Conservation (phyloP, 2,329 filamentous ascomycete species). For the Didymella sp. region DNA sequence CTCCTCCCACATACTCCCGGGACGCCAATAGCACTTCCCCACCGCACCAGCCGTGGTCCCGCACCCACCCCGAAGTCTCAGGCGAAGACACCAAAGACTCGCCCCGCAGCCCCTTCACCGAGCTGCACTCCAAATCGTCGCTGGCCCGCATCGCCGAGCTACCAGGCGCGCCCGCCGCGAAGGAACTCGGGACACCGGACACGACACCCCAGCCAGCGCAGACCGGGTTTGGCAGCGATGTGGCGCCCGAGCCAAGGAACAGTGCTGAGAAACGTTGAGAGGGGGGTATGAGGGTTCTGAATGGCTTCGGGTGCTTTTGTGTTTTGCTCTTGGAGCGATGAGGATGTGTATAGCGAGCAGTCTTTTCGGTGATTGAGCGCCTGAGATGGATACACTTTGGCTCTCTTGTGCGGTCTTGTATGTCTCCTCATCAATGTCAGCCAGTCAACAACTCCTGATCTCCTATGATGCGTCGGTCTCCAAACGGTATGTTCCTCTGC, state of each 20-base stretch:
- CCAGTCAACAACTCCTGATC: no score
- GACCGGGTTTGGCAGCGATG: not conserved
- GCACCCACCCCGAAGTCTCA: conserved; percentile 2
- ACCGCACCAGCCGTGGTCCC: not conserved
- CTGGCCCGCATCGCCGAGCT: conserved; percentile 8
- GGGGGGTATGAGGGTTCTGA: not conserved
- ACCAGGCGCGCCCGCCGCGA: conserved; percentile 1
- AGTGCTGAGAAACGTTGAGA: not conserved
- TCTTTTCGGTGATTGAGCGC: not conserved
- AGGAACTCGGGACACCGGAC: conserved; percentile 10
- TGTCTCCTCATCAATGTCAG: no score
- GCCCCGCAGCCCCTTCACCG: conserved; percentile 1
- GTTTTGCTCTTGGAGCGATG: not conserved
- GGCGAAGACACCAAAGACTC: conserved; percentile 7
- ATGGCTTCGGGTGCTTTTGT: not conserved
- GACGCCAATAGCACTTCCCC: not conserved
- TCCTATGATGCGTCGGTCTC: no score
- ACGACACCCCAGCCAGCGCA: not conserved
- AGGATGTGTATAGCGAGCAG: not conserved
- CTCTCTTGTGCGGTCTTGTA: no score
- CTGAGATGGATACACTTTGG: no score
- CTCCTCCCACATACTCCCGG: conserved; percentile 13
- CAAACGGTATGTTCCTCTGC: no score
- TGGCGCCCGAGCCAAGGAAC: not conserved
- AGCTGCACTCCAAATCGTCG: conserved; percentile 10